phyloP scores from a whole-genome alignment of 129 eudicot genomes.

The Artemisia annua region DNA sequence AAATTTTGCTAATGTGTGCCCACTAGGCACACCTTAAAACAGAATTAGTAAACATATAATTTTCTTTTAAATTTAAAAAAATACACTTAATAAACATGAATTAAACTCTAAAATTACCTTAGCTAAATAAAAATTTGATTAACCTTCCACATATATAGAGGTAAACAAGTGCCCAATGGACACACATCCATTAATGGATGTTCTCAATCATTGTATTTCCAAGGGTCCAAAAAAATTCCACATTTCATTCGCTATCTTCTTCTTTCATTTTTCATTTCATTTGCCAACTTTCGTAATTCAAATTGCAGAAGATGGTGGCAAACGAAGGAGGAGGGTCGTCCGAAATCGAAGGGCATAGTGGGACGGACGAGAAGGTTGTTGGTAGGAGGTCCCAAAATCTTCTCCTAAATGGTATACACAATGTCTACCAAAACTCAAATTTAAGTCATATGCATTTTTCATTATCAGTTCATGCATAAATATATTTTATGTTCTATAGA shows the following conservation, averaged over 20 bases:
- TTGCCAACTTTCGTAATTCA: background rate
- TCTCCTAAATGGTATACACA: constrained; percentile 11
- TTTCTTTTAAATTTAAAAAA: too few relatives aligned
- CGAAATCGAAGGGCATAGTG: constrained; percentile 30
- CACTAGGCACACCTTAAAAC: too few relatives aligned
- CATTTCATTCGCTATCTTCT: background rate
- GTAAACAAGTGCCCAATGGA: too few relatives aligned
- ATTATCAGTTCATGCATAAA: background rate
- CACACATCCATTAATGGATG: background rate
- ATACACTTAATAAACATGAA: too few relatives aligned
- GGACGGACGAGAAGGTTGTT: background rate
- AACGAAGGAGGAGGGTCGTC: constrained; percentile 46
- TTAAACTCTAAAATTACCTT: too few relatives aligned
- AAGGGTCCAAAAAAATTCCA: constrained; percentile 15
- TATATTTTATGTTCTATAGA: background rate
- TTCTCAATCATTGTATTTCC: constrained; percentile 19
- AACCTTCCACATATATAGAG: too few relatives aligned
- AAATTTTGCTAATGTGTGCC: too few relatives aligned
- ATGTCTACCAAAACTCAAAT: background rate
- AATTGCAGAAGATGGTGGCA: constrained; percentile 25
- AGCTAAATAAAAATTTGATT: too few relatives aligned
- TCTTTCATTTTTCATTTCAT: background rate
- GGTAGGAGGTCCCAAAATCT: background rate
- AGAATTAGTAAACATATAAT: too few relatives aligned
- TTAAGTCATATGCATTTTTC: background rate